phyloP scores from a whole-genome alignment of 805 yeast genomes.

The Saccharomycopsis oosterbeekiorum region DNA sequence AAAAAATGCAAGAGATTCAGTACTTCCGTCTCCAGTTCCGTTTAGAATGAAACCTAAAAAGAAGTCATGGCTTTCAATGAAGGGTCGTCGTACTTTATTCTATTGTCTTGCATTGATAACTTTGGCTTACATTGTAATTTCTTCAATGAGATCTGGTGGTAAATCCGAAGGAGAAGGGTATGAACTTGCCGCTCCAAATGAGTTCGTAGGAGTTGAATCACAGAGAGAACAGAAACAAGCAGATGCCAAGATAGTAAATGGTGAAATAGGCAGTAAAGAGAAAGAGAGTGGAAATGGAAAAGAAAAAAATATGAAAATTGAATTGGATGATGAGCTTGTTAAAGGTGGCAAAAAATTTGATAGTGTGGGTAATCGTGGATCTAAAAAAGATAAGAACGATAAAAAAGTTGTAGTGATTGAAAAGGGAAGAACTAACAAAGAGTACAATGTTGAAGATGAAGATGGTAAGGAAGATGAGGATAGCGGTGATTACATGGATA shows the following conservation, averaged over 20 bases:
- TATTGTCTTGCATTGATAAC: slow-evolving; percentile 16
- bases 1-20: not conserved
- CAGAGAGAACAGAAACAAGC: not conserved
- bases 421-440: slow-evolving; percentile 2
- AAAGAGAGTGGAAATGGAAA: not conserved
- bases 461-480: slow-evolving; percentile 8
- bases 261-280: not conserved
- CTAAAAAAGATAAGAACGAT: slow-evolving; percentile 20
- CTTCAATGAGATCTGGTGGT: slow-evolving; percentile 2
- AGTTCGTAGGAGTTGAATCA: slow-evolving; percentile 14
- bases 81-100: slow-evolving; percentile 9
- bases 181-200: slow-evolving; percentile 18
- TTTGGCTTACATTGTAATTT: slow-evolving; percentile 12
- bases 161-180: slow-evolving; percentile 4
- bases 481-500: not conserved
- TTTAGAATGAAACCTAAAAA: slow-evolving; percentile 19
- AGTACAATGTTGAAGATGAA: not conserved
- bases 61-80: slow-evolving; percentile 10
- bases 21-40: slow-evolving; percentile 18
- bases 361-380: not conserved
- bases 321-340: slow-evolving; percentile 6
- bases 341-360: slow-evolving; percentile 12
- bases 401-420: slow-evolving; percentile 11
- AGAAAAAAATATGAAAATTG: not conserved
- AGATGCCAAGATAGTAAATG: not conserved